These are phyloP conservation scores for Endothia cerciana DNA, from an alignment of 2,329 filamentous ascomycete genomes.

Conservation along the genomic window DNA sequence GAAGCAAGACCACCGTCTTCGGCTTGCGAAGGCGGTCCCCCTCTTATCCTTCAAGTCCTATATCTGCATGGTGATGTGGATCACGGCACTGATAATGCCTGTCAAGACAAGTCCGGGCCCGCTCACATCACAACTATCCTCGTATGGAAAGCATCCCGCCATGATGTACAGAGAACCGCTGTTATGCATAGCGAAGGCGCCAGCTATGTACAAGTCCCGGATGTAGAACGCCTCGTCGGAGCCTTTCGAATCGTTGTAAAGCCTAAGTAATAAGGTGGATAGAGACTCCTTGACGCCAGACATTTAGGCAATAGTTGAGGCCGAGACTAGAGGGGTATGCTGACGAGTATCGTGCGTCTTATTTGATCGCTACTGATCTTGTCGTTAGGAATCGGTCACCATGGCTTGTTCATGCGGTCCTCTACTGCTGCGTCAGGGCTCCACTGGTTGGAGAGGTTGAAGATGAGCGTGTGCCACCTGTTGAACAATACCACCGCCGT, in stretches of 20 bases:
- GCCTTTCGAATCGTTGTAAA: conserved; percentile 45
- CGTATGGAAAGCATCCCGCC: background rate
- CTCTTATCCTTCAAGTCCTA: conserved; percentile 33
- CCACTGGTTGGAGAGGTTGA: too few relatives aligned
- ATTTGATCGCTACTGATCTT: too few relatives aligned
- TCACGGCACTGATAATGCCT: conserved; percentile 27
- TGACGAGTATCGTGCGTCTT: too few relatives aligned
- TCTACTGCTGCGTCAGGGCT: too few relatives aligned
- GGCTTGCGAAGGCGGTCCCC: conserved; percentile 30
- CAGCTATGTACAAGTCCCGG: conserved; percentile 1
- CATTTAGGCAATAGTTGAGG: too few relatives aligned
- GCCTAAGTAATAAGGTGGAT: conserved; percentile 41
- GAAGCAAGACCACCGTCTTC: conserved; percentile 13
- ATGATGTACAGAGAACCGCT: background rate
- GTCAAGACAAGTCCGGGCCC: conserved; percentile 16
- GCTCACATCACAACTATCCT: background rate
- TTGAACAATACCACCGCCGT: too few relatives aligned
- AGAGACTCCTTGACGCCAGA: background rate
- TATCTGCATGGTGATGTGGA: conserved; percentile 33
- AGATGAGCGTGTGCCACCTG: too few relatives aligned
- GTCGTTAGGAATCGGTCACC: too few relatives aligned
- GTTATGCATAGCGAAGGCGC: conserved; percentile 4
- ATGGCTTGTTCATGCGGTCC: too few relatives aligned
- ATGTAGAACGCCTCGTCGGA: background rate
- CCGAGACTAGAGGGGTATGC: too few relatives aligned